phyloP scores from a whole-genome alignment of 352 stramenopile species.

The Peronospora farinosa region DNA sequence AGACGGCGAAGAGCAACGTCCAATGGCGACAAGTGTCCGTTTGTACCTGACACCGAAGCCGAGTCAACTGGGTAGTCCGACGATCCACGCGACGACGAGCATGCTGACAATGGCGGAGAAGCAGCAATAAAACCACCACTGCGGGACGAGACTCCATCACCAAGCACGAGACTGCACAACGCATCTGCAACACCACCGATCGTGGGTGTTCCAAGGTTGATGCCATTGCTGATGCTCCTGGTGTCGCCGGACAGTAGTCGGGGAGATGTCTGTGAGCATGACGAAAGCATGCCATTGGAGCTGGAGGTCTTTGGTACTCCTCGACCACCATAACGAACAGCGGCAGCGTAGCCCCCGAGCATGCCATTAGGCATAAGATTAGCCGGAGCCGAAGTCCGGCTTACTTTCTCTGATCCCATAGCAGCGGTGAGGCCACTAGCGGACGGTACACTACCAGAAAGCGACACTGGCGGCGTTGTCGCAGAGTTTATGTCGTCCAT shows the following conservation, averaged over 20 bases:
- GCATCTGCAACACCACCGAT: slow-evolving; percentile 53
- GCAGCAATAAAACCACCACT: slow-evolving; percentile 22
- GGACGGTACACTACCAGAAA: slow-evolving; percentile 47
- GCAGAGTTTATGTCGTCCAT: slow-evolving; percentile 58
- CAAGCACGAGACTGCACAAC: slow-evolving; percentile 60
- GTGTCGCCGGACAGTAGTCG: slow-evolving; percentile 23
- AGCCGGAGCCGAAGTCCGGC: slow-evolving; percentile 21
- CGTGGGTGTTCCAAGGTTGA: slow-evolving; percentile 32
- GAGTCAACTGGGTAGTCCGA: slow-evolving; percentile 49
- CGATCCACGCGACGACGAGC: slow-evolving; percentile 54
- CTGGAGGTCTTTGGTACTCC: slow-evolving; percentile 35
- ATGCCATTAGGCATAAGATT: slow-evolving; percentile 46
- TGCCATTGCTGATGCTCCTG: slow-evolving; percentile 26
- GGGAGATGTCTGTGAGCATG: slow-evolving; percentile 30
- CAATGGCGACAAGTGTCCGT: slow-evolving; percentile 48
- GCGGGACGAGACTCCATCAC: slow-evolving; percentile 32
- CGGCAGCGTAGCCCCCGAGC: slow-evolving; percentile 70
- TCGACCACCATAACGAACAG: slow-evolving; percentile 63
- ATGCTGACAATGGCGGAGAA: slow-evolving; percentile 41
- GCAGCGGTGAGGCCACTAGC: slow-evolving; percentile 28
- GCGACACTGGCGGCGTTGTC: slow-evolving; percentile 51
- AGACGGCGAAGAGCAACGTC: slow-evolving; percentile 46
- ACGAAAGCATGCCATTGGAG: slow-evolving; percentile 29
- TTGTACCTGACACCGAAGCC: slow-evolving; percentile 16
- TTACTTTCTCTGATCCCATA: slow-evolving; percentile 27